phyloP scores from a whole-genome alignment of 208 protist species.

The Leishmania gerbilli region DNA sequence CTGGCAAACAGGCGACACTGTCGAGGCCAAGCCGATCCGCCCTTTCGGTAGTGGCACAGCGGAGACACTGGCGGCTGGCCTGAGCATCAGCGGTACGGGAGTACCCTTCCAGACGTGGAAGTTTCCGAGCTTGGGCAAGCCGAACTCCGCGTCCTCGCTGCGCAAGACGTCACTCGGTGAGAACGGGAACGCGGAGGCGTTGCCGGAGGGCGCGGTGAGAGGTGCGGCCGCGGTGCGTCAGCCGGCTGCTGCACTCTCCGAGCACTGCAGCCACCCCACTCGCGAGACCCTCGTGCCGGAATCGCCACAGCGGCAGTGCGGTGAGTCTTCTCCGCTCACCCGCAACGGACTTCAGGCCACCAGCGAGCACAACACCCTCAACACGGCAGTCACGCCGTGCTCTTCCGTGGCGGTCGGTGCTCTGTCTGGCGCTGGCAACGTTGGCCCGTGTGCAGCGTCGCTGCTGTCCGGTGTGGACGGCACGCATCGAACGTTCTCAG shows the following conservation, averaged over 20 bases:
- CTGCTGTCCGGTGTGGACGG: neutral
- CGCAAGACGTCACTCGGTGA: neutral
- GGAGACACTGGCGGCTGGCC: neutral
- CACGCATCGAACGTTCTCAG: neutral
- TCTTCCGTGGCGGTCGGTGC: neutral
- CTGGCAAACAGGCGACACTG: neutral
- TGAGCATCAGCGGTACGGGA: neutral
- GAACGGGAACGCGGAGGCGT: neutral
- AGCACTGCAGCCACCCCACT: neutral
- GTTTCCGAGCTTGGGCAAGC: slow-evolving; percentile 39
- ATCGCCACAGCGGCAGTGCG: neutral
- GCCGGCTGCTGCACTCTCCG: neutral
- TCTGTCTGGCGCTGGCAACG: neutral
- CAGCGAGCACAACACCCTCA: neutral
- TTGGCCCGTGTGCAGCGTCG: neutral
- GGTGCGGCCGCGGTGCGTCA: neutral
- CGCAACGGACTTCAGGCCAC: neutral
- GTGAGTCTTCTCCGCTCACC: neutral
- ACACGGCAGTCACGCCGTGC: too few species aligned
- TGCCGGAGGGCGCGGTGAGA: neutral
- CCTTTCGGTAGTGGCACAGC: neutral
- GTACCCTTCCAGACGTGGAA: slow-evolving; percentile 46
- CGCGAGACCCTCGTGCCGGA: neutral
- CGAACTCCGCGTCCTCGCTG: neutral
- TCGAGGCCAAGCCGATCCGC: neutral